Evolutionary conservation across 1,284 basidiomycete genomes (phyloP).

Genomic region (Rhodotorula sp.): DNA sequence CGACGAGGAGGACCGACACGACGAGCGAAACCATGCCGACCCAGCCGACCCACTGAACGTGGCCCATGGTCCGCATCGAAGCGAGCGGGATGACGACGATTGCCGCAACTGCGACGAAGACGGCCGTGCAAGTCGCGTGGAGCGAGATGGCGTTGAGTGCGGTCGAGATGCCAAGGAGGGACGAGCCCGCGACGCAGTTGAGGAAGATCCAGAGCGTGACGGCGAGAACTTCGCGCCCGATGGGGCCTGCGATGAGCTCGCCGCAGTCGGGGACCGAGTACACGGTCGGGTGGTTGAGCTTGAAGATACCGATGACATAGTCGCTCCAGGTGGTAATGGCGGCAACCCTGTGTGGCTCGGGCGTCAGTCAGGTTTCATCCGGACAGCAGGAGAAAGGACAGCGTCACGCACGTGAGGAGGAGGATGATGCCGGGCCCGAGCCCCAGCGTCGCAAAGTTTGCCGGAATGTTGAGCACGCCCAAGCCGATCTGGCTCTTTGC

Average conservation of each 20-base stretch:
- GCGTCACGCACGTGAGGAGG: constrained; percentile 5
- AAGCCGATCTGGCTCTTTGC: constrained; percentile 7
- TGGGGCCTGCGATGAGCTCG: constrained; percentile 14
- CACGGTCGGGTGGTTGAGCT: constrained; percentile 24
- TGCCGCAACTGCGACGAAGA: constrained; percentile 31
- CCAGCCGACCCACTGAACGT: constrained; percentile 49
- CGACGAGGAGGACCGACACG: constrained; percentile 22
- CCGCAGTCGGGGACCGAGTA: constrained; percentile 33
- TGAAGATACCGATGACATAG: constrained; percentile 26
- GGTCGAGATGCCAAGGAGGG: constrained; percentile 49
- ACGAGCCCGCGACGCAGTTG: constrained; percentile 19
- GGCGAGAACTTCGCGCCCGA: constrained; percentile 30
- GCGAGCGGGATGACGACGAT: constrained; percentile 46
- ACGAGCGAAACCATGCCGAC: constrained; percentile 45
- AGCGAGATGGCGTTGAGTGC: constrained; percentile 52
- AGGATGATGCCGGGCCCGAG: constrained; percentile 25
- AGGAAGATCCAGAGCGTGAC: constrained; percentile 22
- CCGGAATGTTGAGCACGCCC: constrained; percentile 22
- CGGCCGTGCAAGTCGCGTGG: constrained; percentile 42
- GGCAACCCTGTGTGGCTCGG: constrained; percentile 5
- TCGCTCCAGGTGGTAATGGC: constrained; percentile 16
- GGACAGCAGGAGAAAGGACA: too few species aligned
- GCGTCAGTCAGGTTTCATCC: too few species aligned
- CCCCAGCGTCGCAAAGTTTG: constrained; percentile 18
- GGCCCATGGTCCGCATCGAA: constrained; percentile 49